Conservation (phyloP, 148 eudicot genomes). For the Chenopodium quinoa region DNA sequence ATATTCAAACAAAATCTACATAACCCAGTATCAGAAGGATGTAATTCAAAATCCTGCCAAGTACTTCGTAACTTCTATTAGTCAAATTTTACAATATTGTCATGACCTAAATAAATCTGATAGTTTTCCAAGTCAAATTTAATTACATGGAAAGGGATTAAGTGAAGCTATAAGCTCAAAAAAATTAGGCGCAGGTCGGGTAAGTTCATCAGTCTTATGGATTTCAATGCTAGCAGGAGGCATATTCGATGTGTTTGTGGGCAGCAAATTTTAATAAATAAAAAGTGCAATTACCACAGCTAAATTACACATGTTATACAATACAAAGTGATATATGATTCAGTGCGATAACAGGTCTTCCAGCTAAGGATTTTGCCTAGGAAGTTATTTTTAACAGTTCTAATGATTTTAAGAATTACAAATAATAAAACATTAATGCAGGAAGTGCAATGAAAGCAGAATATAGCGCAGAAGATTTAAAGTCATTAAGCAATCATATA, state of each 20-base stretch:
- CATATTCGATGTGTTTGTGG: neutral
- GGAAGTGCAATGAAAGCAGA: neutral
- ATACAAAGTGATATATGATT: neutral
- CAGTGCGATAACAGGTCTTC: neutral
- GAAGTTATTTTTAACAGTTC: neutral
- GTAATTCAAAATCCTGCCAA: neutral
- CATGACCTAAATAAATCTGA: neutral
- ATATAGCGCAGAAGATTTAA: neutral
- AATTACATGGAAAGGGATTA: neutral
- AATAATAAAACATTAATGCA: neutral
- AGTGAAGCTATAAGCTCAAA: neutral
- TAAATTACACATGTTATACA: neutral
- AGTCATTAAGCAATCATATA: neutral
- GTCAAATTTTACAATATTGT: neutral
- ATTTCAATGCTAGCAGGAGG: neutral
- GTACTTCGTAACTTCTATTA: neutral
- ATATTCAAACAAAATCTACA: neutral
- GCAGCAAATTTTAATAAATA: neutral
- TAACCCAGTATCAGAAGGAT: neutral
- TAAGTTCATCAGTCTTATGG: neutral
- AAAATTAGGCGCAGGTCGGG: neutral
- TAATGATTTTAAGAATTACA: neutral
- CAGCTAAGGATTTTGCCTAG: neutral
- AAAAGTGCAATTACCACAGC: neutral
- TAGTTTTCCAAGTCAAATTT: neutral